Evolutionary conservation across 2,329 filamentous ascomycete genomes (phyloP), one percentile per base, ranked within the genome.

Genomic region (Cordyceps pruinosa): DNA sequence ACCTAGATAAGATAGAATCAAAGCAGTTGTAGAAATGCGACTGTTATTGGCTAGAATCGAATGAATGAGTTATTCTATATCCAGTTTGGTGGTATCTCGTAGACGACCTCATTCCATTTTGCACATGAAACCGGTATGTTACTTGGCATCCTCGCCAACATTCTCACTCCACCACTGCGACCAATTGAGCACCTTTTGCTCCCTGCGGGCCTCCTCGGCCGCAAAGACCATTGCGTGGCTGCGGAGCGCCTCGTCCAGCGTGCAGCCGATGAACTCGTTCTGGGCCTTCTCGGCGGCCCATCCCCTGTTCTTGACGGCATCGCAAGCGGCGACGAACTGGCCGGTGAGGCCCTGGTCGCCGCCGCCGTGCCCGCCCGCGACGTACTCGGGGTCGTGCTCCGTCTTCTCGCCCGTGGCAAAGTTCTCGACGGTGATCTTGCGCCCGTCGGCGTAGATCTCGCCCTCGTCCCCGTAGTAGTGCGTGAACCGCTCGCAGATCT

Each of bases 221-320:
- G 90, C 92, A 75, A 97, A 99, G 0, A 97, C 93, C 72, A 94
- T 82, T 2, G 89, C 92, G 73, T 97, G 94, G 66, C 90, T 96
- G 49, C 88, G 80, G n/a, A 97, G 80, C 1, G 88, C 84, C 67
- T 97, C 94, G 57, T 96, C 90, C 8, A 96, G 73, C 13, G 87
- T 88, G 71, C 90, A 96, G 0, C 90, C 91, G 26, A 97, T 77
- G 67, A 86, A 84, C 66, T 85, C 77, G 58, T 78, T 77, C 77
- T 97, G 93, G 2, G 92, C 92, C 60, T 80, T 80, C 41, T 79
- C 74, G 1, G 88, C 86, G 28, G 75, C 72, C 82, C 86, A 84
- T 0, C 78, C 81, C 59, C 83, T 77, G 60, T 85, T 87, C 70
- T 91, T 88, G 45, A 96, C 90, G 4, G 82, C 84, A 65, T 90